Conservation (phyloP, 1,284 basidiomycete genomes). For the Heimioporus retisporus region DNA sequence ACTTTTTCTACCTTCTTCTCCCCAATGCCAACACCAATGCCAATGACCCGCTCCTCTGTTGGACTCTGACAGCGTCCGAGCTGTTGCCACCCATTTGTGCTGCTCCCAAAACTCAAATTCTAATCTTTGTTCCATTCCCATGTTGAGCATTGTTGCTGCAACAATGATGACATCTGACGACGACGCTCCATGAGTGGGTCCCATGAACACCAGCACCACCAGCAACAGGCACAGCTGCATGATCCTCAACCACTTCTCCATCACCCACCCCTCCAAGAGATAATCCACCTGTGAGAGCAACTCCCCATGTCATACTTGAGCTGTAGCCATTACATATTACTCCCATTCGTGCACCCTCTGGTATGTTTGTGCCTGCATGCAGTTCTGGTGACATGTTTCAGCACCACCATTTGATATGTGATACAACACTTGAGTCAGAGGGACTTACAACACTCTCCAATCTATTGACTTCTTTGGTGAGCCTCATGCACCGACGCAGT, state of each 20-base stretch:
- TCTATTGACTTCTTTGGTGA: slow-evolving; percentile 87
- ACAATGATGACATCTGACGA: slow-evolving; percentile 23
- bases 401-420: neutral
- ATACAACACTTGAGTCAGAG: neutral
- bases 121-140: slow-evolving; percentile 66
- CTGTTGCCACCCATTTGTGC: slow-evolving; percentile 37
- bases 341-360: slow-evolving; percentile 79
- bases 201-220: slow-evolving; percentile 85
- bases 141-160: slow-evolving; percentile 48
- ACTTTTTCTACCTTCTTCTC: too few species aligned
- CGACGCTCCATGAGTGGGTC: slow-evolving; percentile 77
- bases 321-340: slow-evolving; percentile 68
- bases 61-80: too few species aligned
- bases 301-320: slow-evolving; percentile 74
- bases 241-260: slow-evolving; percentile 88
- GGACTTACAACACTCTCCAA: slow-evolving; percentile 79
- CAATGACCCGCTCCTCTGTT: too few species aligned
- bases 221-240: slow-evolving; percentile 86
- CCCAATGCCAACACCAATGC: too few species aligned
- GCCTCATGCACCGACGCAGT: slow-evolving; percentile 76
- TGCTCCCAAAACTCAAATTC: slow-evolving; percentile 61
- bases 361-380: slow-evolving; percentile 73
- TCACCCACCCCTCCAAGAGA: slow-evolving; percentile 81
- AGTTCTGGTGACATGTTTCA: slow-evolving; percentile 56
- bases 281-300: slow-evolving; percentile 74